Evolutionary conservation across 164 flowering plant genomes (phyloP).

Genomic region (Kalanchoe fedtschenkoi): DNA sequence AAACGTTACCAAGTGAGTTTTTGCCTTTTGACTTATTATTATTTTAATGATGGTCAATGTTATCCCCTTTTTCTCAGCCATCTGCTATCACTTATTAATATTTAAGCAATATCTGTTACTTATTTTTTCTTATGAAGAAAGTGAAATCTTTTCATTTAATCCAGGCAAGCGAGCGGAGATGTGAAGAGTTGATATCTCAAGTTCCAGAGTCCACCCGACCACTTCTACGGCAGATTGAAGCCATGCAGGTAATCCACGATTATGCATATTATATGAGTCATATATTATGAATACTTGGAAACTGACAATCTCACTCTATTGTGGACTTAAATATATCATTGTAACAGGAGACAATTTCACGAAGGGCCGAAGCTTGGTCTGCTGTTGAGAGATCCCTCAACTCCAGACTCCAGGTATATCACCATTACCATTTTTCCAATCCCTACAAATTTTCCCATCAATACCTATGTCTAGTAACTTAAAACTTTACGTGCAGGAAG

Average conservation of each 20-base stretch:
- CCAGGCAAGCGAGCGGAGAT: constrained; percentile 94
- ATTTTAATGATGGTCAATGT: background rate
- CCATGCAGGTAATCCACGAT: constrained; percentile 66
- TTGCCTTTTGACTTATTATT: constrained; percentile 5
- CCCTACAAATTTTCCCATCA: background rate
- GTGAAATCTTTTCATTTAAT: background rate
- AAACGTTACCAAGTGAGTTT: constrained; percentile 74
- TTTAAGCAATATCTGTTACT: background rate
- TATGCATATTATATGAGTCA: too few relatives aligned
- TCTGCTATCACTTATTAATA: too few relatives aligned
- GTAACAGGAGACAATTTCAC: constrained; percentile 68
- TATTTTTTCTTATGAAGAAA: constrained; percentile 2
- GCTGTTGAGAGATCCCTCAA: constrained; percentile 89
- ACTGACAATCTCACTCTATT: background rate
- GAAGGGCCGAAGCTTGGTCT: constrained; percentile 96
- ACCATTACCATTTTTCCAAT: background rate
- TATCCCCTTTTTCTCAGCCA: background rate
- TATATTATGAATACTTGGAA: background rate
- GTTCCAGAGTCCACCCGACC: constrained; percentile 99
- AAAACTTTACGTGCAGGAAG: constrained; percentile 52
- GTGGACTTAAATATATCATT: constrained; percentile 1
- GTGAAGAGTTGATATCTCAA: constrained; percentile 90
- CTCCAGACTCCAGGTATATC: constrained; percentile 80
- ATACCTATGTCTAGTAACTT: background rate
- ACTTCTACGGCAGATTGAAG: constrained; percentile 94